Evolutionary conservation across 441 rosid genomes (phyloP).

Genomic region (Mallotus japonicus): DNA sequence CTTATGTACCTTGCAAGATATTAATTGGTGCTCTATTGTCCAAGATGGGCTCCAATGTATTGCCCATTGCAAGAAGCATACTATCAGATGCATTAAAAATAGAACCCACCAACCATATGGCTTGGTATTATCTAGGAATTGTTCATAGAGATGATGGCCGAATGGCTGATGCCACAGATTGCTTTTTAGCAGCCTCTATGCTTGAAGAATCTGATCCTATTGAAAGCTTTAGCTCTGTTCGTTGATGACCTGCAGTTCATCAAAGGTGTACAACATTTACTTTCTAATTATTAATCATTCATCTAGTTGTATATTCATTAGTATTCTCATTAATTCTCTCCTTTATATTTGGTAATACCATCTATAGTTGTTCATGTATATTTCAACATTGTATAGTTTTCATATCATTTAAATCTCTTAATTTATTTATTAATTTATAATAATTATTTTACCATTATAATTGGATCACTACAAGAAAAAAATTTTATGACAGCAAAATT

Average conservation of each 20-base stretch:
- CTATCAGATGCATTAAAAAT: constrained; percentile 86
- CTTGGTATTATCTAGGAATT: constrained; percentile 87
- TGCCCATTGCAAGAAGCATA: constrained; percentile 77
- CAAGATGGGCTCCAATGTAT: constrained; percentile 47
- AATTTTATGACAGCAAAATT: too few species aligned
- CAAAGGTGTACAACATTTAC: constrained; percentile 19
- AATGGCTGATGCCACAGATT: constrained; percentile 81
- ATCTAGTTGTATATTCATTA: background rate
- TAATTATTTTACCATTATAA: too few species aligned
- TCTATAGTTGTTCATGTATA: background rate
- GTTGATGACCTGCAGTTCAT: constrained; percentile 28
- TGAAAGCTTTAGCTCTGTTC: constrained; percentile 69
- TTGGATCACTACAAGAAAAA: too few species aligned
- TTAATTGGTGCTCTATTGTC: constrained; percentile 52
- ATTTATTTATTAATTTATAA: too few species aligned
- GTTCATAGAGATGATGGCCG: constrained; percentile 81
- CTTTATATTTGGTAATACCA: constrained; percentile 18
- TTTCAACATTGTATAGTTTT: background rate
- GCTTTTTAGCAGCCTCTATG: constrained; percentile 93
- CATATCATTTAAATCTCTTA: too few species aligned
- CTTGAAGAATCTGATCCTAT: constrained; percentile 89
- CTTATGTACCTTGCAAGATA: constrained; percentile 65
- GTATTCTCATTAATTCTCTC: background rate
- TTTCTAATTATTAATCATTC: too few species aligned
- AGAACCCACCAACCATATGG: constrained; percentile 78